Evolutionary conservation across 768 basidiomycete genomes (phyloP), one percentile per base, ranked within the genome.

Genomic region (Calocera cornea): DNA sequence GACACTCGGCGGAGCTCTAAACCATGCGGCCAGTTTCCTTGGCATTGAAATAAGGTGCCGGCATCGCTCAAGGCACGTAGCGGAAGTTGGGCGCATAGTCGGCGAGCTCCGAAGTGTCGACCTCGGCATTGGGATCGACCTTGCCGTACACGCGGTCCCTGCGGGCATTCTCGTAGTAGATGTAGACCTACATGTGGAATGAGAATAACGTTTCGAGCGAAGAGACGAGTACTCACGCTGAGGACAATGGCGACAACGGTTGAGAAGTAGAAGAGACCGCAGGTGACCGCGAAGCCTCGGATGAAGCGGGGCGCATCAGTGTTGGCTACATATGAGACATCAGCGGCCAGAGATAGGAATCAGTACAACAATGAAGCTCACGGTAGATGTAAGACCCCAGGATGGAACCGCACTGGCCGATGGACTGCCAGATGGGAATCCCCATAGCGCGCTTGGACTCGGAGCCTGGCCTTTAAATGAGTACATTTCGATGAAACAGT

Each of bases 401-500:
- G 24, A 47, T 47, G 44, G 44, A 47, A 19, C 88, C 88, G 64
- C 87, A 84, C 72, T 90, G 89, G 0, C 89, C 89, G 38, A 90
- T 88, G 14, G 86, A 82, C 85, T 89, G 89, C 73, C 89, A 89
- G 76, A 88, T 81, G 11, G 87, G 87, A 34, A 89, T 86, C 0
- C 88, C 88, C 0, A 87, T 84, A 0, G 89, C 88, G 66, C 83
- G 84, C 75, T 90, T 89, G 0, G 86, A 85, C 71, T 90, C 88
- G 0, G 88, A 89, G 1, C 87, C 88, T 3, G 88, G n/a, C n/a
- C 80, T 71, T 90, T 90, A 71, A 38, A 38, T 5, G 36, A 14
- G 36, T 38, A 38, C 36, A 5, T 38, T 5, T 38, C 36, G 7
- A 14, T 5, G 36, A 5, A 38, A 14, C 14, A 5, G 5, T 38